Percentiles rank a stretch among this genome's conserved stretches.
These are phyloP conservation scores for Tricholoma terreum DNA, from an alignment of 768 basidiomycete genomes.

Conservation along the genomic window DNA sequence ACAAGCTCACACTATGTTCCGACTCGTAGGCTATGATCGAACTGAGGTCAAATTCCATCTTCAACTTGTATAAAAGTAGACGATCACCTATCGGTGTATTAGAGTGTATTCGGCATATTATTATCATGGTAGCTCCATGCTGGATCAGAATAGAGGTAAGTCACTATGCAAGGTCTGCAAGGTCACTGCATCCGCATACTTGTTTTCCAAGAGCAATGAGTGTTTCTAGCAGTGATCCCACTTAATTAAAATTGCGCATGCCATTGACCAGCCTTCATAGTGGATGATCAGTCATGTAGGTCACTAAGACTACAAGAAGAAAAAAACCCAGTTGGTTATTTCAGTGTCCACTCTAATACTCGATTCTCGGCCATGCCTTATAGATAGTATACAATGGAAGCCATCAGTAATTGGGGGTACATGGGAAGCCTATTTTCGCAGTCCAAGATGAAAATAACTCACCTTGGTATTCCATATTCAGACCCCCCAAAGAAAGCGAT, in stretches of 20 bases:
- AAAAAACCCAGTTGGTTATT: too few relatives aligned
- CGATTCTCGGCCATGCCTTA: conserved; percentile 59
- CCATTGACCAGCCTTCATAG: conserved; percentile 29
- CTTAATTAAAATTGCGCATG: conserved; percentile 29
- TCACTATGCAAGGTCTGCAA: background rate
- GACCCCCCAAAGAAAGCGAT: conserved; percentile 58
- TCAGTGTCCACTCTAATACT: conserved; percentile 63
- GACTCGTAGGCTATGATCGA: conserved; percentile 35
- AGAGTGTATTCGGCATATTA: too few relatives aligned
- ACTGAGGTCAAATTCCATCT: background rate
- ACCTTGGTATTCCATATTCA: conserved; percentile 50
- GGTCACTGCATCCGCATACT: conserved; percentile 23
- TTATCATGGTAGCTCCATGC: conserved; percentile 45
- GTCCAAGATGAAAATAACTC: background rate
- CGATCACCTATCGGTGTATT: conserved; percentile 36
- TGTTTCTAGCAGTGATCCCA: background rate
- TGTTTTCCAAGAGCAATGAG: conserved; percentile 36
- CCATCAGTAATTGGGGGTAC: background rate
- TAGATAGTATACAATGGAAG: background rate
- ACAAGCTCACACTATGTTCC: conserved; percentile 27
- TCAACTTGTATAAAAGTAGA: background rate
- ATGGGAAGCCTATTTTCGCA: too few relatives aligned
- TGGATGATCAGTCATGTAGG: background rate
- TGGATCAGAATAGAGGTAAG: background rate
- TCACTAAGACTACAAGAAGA: background rate